A percentile compares a stretch with the other conserved stretches of the same genome.
Conservation (phyloP, 306 rosid species). For the Ormosia semicastrata region DNA sequence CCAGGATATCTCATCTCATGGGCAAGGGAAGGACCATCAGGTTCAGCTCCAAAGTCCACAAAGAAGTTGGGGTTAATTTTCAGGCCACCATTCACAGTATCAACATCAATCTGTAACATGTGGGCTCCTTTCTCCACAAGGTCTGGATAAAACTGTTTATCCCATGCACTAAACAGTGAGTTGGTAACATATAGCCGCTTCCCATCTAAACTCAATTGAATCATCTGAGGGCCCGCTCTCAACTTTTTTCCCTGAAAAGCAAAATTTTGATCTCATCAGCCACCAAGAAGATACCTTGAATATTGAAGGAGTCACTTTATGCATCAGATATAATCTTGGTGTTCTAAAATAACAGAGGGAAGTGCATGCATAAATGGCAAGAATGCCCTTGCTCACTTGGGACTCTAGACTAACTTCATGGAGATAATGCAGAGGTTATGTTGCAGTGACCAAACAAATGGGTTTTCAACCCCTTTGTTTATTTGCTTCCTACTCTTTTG, state of each 20-base stretch:
- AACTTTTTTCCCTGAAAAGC: constrained; percentile 62
- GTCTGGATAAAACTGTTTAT: constrained; percentile 78
- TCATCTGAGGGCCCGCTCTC: constrained; percentile 96
- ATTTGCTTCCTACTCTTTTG: too few species aligned
- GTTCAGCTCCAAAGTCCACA: constrained; percentile 88
- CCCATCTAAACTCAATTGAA: constrained; percentile 89
- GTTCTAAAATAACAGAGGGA: not conserved
- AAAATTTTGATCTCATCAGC: not conserved
- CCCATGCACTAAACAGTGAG: constrained; percentile 89
- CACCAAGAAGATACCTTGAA: not conserved
- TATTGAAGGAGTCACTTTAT: not conserved
- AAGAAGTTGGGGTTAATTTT: constrained; percentile 72
- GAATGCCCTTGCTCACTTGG: not conserved
- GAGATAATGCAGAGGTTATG: too few species aligned
- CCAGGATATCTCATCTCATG: constrained; percentile 98
- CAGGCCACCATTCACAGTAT: constrained; percentile 75
- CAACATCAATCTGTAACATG: constrained; percentile 84
- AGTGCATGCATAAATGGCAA: not conserved
- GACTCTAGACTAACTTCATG: too few species aligned
- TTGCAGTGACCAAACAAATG: too few species aligned
- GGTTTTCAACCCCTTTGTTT: too few species aligned
- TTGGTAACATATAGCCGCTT: constrained; percentile 85
- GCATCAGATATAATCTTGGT: not conserved
- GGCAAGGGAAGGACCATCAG: constrained; percentile 91
- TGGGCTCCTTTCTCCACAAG: constrained; percentile 76